Evolutionary conservation across 2,329 filamentous ascomycete species (phyloP), one percentile per base, ranked within the genome.

Genomic region (Leptographium radiaticola): DNA sequence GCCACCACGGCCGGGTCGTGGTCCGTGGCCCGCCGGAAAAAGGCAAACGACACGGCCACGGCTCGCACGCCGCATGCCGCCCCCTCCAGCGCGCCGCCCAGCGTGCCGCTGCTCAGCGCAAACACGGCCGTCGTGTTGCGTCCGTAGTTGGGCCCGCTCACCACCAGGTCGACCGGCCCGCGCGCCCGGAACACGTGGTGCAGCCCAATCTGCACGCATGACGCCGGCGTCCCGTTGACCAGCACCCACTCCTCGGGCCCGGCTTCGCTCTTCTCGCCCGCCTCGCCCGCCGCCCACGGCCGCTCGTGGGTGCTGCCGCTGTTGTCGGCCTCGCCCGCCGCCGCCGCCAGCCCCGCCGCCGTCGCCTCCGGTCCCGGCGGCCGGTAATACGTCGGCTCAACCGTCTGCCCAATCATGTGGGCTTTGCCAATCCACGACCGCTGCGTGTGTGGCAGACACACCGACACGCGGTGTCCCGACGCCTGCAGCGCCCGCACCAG

Each of bases 361-460:
- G 68, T 66, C 36, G 65, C 62, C 48, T 65, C 65, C 10, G 62
- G 56, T 5, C 62, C 62, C 6, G 71, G 70, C 1, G 79, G 79
- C 1, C 85, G 85, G 72, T 89, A 95, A 73, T 95, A 95, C 33
- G 80, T 76, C 10, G 89, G 89, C 66, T 84, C 88, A 57, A 95
- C 80, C 11, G 87, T 86, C 67, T 91, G 85, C 54, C 90, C 90
- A 62, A 97, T 89, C 64, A 97, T 87, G 69, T 97, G 93, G 3
- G 93, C 93, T 74, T 98, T 98, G 62, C 90, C 90, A 63, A 98
- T 97, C 93, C 93, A 98, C 54, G 89, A 95, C 58, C 91, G 83
- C 71, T 98, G 93, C 8, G 84, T 84, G 67, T 96, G 81, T 2
- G 93, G 93, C 15, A 98, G 80, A 59, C 93, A 86, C 50, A 98